These are phyloP conservation scores for Gomphus bonarii DNA, from an alignment of 1,284 basidiomycete species.

Conservation along the genomic window DNA sequence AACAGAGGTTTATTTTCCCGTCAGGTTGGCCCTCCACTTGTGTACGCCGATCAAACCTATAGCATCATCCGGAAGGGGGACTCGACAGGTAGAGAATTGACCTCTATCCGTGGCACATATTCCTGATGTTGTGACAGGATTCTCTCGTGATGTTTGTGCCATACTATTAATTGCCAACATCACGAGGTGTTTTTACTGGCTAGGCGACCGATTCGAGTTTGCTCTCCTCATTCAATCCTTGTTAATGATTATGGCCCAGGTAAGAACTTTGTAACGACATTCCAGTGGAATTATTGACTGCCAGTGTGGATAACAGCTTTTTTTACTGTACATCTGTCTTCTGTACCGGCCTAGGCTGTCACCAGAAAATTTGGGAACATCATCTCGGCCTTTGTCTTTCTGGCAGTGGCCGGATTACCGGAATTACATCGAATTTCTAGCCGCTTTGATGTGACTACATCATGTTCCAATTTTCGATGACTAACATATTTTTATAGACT, in stretches of 20 bases:
- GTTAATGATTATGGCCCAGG: slow-evolving; percentile 75
- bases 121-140: slow-evolving; percentile 58
- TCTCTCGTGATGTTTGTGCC: slow-evolving; percentile 74
- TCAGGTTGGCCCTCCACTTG: slow-evolving; percentile 53
- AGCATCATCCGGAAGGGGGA: slow-evolving; percentile 39
- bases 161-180: slow-evolving; percentile 78
- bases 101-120: not conserved
- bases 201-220: slow-evolving; percentile 71
- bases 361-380: slow-evolving; percentile 46
- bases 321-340: slow-evolving; percentile 68
- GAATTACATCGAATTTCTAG: slow-evolving; percentile 75
- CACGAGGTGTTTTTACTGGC: slow-evolving; percentile 80
- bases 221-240: slow-evolving; percentile 69
- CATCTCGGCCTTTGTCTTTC: slow-evolving; percentile 63
- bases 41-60: slow-evolving; percentile 70
- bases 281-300: slow-evolving; percentile 7
- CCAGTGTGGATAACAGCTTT: slow-evolving; percentile 9
- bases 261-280: too few species aligned
- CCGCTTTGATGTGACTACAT: slow-evolving; percentile 55
- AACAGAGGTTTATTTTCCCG: not conserved
- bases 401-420: slow-evolving; percentile 79
- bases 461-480: slow-evolving; percentile 1
- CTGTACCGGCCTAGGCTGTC: slow-evolving; percentile 49
- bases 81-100: not conserved
- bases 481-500: slow-evolving; percentile 32